Percentiles rank a stretch among this genome's conserved stretches.
These are phyloP conservation scores for Fusarium sulawesiense DNA, from an alignment of 2,329 filamentous ascomycete species.

Conservation along the genomic window DNA sequence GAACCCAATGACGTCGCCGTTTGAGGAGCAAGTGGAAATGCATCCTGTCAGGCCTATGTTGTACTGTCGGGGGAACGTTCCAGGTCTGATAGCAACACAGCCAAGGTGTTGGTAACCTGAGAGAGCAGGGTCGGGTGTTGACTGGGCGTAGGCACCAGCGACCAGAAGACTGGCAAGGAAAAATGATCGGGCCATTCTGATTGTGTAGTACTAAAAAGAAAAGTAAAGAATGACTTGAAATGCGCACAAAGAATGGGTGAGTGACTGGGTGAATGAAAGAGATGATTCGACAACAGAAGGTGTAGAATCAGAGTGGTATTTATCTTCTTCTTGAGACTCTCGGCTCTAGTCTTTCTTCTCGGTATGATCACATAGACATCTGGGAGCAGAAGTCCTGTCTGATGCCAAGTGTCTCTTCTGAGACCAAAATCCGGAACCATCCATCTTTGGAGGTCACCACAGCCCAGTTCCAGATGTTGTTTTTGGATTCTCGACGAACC, in stretches of 20 bases:
- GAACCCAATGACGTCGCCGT: slow-evolving; percentile 36
- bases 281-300: background rate
- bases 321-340: slow-evolving; percentile 1
- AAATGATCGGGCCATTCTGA: slow-evolving; percentile 19
- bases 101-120: slow-evolving; percentile 25
- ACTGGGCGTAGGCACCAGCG: slow-evolving; percentile 24
- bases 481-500: background rate
- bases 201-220: slow-evolving; percentile 11
- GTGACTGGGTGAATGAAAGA: slow-evolving; percentile 1
- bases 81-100: slow-evolving; percentile 28
- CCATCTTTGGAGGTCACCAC: background rate
- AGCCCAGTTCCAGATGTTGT: background rate
- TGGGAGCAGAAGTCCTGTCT: background rate
- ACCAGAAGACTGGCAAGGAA: slow-evolving; percentile 19
- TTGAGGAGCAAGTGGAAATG: slow-evolving; percentile 31
- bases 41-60: slow-evolving; percentile 15
- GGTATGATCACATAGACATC: background rate
- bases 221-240: slow-evolving; percentile 34
- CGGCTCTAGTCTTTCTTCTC: background rate
- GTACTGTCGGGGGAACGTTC: slow-evolving; percentile 31
- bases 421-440: slow-evolving; percentile 24
- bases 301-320: slow-evolving; percentile 8
- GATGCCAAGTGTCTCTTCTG: background rate
- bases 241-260: slow-evolving; percentile 21
- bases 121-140: slow-evolving; percentile 25